A percentile compares a stretch with the other conserved stretches of the same genome.
Conservation (phyloP, 331 rosid genomes). For the Stylosanthes scabra region DNA sequence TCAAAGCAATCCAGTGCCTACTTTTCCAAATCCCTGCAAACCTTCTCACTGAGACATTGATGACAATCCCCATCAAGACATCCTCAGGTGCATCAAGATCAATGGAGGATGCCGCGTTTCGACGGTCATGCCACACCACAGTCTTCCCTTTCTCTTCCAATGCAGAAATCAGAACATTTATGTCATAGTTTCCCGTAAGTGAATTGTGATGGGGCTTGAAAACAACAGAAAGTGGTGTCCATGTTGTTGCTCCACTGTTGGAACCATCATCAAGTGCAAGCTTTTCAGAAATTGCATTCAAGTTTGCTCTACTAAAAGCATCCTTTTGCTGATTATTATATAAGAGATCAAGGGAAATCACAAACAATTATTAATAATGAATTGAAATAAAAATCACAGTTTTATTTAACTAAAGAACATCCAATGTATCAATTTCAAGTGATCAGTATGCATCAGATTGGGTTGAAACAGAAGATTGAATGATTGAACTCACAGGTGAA, state of each 20-base stretch:
- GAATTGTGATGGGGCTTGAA: slow-evolving; percentile 86
- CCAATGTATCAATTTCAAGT: not conserved
- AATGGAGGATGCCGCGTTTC: slow-evolving; percentile 68
- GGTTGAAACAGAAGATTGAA: not conserved
- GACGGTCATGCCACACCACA: slow-evolving; percentile 92
- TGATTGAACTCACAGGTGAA: no score
- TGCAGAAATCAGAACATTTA: slow-evolving; percentile 84
- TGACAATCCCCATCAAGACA: slow-evolving; percentile 83
- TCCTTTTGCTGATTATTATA: slow-evolving; percentile 62
- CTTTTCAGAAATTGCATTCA: slow-evolving; percentile 77
- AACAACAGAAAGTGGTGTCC: slow-evolving; percentile 68
- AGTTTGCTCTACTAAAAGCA: slow-evolving; percentile 61
- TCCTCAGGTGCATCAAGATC: slow-evolving; percentile 68
- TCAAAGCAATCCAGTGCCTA: slow-evolving; percentile 87
- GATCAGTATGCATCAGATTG: slow-evolving; percentile 1
- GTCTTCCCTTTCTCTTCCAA: slow-evolving; percentile 76
- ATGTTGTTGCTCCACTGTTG: slow-evolving; percentile 49
- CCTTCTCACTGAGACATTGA: slow-evolving; percentile 68
- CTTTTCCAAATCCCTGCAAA: slow-evolving; percentile 80
- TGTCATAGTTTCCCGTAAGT: slow-evolving; percentile 89
- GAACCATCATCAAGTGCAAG: slow-evolving; percentile 62
- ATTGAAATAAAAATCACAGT: not conserved
- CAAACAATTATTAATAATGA: slow-evolving; percentile 25
- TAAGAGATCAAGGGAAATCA: slow-evolving; percentile 9
- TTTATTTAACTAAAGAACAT: not conserved